Evolutionary conservation across 495 filamentous ascomycete species (phyloP).

Genomic region (Aspergillus incahuasiensis): DNA sequence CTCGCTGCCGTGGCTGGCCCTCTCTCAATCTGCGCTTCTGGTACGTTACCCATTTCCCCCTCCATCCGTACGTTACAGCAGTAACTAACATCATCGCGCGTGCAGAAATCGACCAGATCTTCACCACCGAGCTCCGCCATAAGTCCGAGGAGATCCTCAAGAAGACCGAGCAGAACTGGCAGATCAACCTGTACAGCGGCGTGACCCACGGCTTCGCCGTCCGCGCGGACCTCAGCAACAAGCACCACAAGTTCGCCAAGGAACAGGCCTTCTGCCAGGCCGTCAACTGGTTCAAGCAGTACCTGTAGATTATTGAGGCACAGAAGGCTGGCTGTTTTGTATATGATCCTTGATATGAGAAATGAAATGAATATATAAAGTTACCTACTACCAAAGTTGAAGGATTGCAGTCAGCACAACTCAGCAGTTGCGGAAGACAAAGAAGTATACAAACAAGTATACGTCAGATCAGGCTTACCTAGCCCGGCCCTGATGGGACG

Average conservation of each 20-base stretch:
- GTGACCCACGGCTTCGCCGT: slow-evolving; percentile 81
- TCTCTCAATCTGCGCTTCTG: slow-evolving; percentile 69
- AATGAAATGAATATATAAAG: background rate
- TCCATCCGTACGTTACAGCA: background rate
- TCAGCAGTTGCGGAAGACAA: too few species aligned
- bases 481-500: too few species aligned
- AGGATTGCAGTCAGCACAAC: too few species aligned
- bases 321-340: background rate
- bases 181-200: slow-evolving; percentile 75
- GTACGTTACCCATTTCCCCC: slow-evolving; percentile 33
- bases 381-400: too few species aligned
- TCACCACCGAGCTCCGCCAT: slow-evolving; percentile 68
- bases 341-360: background rate
- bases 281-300: slow-evolving; percentile 69
- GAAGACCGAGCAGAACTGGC: slow-evolving; percentile 62
- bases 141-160: slow-evolving; percentile 57
- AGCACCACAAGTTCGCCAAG: slow-evolving; percentile 67
- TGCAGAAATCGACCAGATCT: slow-evolving; percentile 71
- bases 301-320: slow-evolving; percentile 35
- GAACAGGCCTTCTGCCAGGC: slow-evolving; percentile 83
- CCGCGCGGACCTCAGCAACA: slow-evolving; percentile 57
- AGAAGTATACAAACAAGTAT: too few species aligned
- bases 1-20: slow-evolving; percentile 65
- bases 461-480: too few species aligned
- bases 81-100: slow-evolving; percentile 3